Percentiles rank a stretch among this genome's conserved stretches.
phyloP scores from a whole-genome alignment of 225 moss, liverwort and hornwort genomes.

The Bryoerythrophyllum caledonicum region DNA sequence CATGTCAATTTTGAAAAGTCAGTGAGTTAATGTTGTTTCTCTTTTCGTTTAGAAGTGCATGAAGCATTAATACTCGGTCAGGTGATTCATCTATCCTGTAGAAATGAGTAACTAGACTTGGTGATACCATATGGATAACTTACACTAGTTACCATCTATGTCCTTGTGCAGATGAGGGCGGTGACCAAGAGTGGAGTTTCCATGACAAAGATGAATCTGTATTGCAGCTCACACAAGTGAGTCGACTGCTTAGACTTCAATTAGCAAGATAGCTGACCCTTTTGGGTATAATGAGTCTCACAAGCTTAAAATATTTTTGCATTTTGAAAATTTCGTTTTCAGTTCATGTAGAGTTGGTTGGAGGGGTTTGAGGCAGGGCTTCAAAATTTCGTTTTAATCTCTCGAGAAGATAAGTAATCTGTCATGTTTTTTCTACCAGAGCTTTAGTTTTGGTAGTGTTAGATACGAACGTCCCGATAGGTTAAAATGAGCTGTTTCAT shows the following conservation, averaged over 20 bases:
- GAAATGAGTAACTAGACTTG: conserved; percentile 3
- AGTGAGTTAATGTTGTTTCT: neutral
- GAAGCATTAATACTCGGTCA: conserved; percentile 3
- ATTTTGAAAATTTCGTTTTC: neutral
- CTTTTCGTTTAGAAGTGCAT: conserved; percentile 9
- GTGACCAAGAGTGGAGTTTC: conserved; percentile 78
- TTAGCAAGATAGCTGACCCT: conserved; percentile 12
- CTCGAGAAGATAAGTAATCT: neutral
- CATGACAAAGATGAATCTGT: conserved; percentile 84
- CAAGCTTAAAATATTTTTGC: neutral
- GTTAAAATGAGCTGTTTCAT: conserved; percentile 11
- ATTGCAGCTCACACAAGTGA: conserved; percentile 90
- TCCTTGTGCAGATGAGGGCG: conserved; percentile 67
- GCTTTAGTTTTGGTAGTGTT: conserved; percentile 9
- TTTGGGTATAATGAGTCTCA: neutral
- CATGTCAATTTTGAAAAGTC: neutral
- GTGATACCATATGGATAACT: neutral
- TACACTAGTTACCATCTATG: conserved; percentile 6
- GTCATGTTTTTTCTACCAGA: neutral
- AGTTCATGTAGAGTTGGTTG: conserved; percentile 7
- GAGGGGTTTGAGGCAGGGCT: conserved; percentile 8
- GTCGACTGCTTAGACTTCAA: conserved; percentile 18
- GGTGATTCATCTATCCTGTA: conserved; percentile 4
- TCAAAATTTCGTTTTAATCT: neutral
- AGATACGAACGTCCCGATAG: neutral